phyloP scores from a whole-genome alignment of 140 eudicot genomes.

The Flaveria floridana region DNA sequence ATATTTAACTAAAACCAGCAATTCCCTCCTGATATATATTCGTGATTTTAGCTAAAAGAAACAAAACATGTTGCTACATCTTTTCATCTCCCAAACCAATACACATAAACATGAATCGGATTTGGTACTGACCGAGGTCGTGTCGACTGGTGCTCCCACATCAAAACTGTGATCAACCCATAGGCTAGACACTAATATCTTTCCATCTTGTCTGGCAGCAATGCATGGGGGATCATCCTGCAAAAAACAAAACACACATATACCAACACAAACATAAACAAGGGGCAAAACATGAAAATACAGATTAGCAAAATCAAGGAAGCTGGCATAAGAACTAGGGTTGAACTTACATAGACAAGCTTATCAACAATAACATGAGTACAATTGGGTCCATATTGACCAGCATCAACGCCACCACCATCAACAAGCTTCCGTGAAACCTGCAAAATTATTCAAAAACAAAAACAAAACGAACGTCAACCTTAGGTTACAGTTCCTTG shows the following conservation, averaged over 20 bases:
- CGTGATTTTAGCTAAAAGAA: background rate
- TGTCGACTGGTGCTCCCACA: slow-evolving; percentile 50
- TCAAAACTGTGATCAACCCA: slow-evolving; percentile 89
- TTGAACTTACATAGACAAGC: slow-evolving; percentile 47
- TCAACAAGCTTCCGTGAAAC: slow-evolving; percentile 58
- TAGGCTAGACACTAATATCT: slow-evolving; percentile 49
- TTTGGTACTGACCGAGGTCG: slow-evolving; percentile 45
- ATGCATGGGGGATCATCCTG: slow-evolving; percentile 82
- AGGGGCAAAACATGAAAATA: background rate
- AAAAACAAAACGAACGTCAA: background rate
- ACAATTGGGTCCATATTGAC: slow-evolving; percentile 59
- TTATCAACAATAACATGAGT: slow-evolving; percentile 80
- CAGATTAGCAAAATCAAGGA: background rate
- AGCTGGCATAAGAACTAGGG: background rate
- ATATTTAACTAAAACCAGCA: background rate
- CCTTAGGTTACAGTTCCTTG: slow-evolving; percentile 14
- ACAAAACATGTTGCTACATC: too few relatives aligned
- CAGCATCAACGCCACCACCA: slow-evolving; percentile 77
- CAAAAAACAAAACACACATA: background rate
- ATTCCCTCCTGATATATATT: background rate
- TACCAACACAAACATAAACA: slow-evolving; percentile 4
- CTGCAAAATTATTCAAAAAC: slow-evolving; percentile 26
- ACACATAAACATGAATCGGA: background rate
- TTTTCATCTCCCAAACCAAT: background rate
- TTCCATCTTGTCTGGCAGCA: slow-evolving; percentile 63